Evolutionary conservation across 257 asterid species (phyloP).

Genomic region (Nicotiana sylvestris): DNA sequence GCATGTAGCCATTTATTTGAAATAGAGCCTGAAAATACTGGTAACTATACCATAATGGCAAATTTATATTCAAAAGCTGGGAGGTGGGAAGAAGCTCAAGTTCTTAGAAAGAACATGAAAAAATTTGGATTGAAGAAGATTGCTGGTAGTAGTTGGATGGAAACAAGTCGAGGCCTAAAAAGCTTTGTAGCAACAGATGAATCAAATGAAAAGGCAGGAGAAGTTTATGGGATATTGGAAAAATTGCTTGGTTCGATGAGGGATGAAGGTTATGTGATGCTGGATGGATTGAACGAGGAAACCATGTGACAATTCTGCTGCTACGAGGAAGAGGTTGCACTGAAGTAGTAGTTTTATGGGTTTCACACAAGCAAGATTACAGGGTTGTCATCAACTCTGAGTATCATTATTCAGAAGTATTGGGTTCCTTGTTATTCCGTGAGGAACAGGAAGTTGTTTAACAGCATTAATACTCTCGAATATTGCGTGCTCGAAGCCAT

Average conservation of each 20-base stretch:
- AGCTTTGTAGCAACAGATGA: slow-evolving; percentile 29
- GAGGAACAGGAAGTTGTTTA: not conserved
- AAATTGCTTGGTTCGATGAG: slow-evolving; percentile 21
- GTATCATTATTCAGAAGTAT: not conserved
- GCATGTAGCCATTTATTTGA: slow-evolving; percentile 50
- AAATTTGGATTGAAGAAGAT: slow-evolving; percentile 54
- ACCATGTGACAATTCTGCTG: not conserved
- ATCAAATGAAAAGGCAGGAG: slow-evolving; percentile 13
- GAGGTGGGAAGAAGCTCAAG: slow-evolving; percentile 78
- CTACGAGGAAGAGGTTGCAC: not conserved
- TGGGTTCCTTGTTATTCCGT: not conserved
- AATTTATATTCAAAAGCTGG: slow-evolving; percentile 74
- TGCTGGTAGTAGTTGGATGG: slow-evolving; percentile 76
- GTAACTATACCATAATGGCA: slow-evolving; percentile 66
- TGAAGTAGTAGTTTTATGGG: not conserved
- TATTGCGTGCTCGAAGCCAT: not conserved
- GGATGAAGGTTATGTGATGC: slow-evolving; percentile 15
- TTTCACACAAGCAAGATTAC: not conserved
- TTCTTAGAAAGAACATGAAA: slow-evolving; percentile 48
- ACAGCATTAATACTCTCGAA: not conserved
- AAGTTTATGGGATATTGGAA: slow-evolving; percentile 14
- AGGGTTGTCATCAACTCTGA: not conserved
- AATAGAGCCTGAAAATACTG: slow-evolving; percentile 65
- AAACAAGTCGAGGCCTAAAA: slow-evolving; percentile 34
- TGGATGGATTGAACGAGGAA: slow-evolving; percentile 27